Evolutionary conservation across 768 basidiomycete genomes (phyloP).

Genomic region (Mycena galericulata): DNA sequence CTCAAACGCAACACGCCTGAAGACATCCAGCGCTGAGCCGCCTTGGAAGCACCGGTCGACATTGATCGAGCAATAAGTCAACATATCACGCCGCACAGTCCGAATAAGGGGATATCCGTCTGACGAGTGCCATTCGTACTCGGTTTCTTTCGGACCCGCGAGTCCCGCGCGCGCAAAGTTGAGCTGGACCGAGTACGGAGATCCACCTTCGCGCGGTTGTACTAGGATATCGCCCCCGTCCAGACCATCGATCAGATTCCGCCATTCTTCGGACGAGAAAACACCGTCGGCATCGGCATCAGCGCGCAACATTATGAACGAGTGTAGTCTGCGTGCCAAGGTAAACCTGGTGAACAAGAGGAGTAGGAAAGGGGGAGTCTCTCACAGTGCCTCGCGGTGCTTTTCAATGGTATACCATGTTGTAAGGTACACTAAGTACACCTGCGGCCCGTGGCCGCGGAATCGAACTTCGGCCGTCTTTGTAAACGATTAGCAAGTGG

Average conservation of each 20-base stretch:
- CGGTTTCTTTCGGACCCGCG: slow-evolving; percentile 20
- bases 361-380: neutral
- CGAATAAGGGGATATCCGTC: slow-evolving; percentile 32
- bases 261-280: slow-evolving; percentile 25
- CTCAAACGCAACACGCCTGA: slow-evolving; percentile 33
- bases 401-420: slow-evolving; percentile 37
- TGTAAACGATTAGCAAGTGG: neutral
- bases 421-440: slow-evolving; percentile 27
- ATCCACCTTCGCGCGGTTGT: slow-evolving; percentile 21
- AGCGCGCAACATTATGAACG: slow-evolving; percentile 30
- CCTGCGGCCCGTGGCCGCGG: slow-evolving; percentile 30
- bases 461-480: slow-evolving; percentile 33
- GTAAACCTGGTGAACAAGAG: neutral
- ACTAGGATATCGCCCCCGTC: slow-evolving; percentile 14
- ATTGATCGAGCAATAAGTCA: slow-evolving; percentile 20
- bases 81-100: neutral
- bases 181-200: too few species aligned
- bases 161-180: slow-evolving; percentile 19
- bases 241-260: slow-evolving; percentile 19
- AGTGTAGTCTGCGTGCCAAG: slow-evolving; percentile 24
- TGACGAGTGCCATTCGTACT: slow-evolving; percentile 26
- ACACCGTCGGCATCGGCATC: slow-evolving; percentile 30
- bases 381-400: slow-evolving; percentile 32
- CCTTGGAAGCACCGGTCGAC: slow-evolving; percentile 10
- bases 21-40: slow-evolving; percentile 11